These are phyloP conservation scores for Bathelium albidoporum DNA, from an alignment of 495 filamentous ascomycete genomes.

Conservation along the genomic window DNA sequence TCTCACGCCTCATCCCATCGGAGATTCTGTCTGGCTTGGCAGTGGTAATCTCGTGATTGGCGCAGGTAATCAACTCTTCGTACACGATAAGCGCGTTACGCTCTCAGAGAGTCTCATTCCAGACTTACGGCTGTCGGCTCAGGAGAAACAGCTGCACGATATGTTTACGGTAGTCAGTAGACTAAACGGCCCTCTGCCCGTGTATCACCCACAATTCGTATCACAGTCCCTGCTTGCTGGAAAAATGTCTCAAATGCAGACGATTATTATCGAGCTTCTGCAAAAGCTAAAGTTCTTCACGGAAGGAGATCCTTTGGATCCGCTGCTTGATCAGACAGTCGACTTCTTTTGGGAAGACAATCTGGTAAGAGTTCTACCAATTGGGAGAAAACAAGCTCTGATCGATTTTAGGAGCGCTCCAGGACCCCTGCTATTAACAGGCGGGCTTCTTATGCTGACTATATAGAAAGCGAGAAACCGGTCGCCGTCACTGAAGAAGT, in stretches of 20 bases:
- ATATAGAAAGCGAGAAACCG: conserved; percentile 34
- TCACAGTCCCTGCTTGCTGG: conserved; percentile 80
- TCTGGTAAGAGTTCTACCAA: neutral
- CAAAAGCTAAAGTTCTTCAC: conserved; percentile 72
- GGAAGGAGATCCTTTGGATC: conserved; percentile 73
- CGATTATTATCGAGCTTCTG: conserved; percentile 62
- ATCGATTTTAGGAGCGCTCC: conserved; percentile 20
- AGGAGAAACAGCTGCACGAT: conserved; percentile 43
- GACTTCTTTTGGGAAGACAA: conserved; percentile 24
- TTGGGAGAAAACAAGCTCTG: conserved; percentile 22
- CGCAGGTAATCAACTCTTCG: conserved; percentile 85
- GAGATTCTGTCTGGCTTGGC: conserved; percentile 82
- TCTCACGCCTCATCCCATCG: conserved; percentile 83
- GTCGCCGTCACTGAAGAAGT: conserved; percentile 62
- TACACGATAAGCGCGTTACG: conserved; percentile 67
- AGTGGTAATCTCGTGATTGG: conserved; percentile 77
- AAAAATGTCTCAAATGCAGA: conserved; percentile 62
- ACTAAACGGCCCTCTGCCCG: conserved; percentile 77
- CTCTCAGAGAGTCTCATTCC: conserved; percentile 51
- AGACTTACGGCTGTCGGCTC: conserved; percentile 51
- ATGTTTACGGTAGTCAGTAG: conserved; percentile 72
- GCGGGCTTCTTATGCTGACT: conserved; percentile 44
- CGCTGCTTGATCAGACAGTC: conserved; percentile 61
- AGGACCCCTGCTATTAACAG: conserved; percentile 40
- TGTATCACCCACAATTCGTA: conserved; percentile 89